Evolutionary conservation across 2,329 filamentous ascomycete species (phyloP).

Genomic region (Colletotrichum gloeosporioides): DNA sequence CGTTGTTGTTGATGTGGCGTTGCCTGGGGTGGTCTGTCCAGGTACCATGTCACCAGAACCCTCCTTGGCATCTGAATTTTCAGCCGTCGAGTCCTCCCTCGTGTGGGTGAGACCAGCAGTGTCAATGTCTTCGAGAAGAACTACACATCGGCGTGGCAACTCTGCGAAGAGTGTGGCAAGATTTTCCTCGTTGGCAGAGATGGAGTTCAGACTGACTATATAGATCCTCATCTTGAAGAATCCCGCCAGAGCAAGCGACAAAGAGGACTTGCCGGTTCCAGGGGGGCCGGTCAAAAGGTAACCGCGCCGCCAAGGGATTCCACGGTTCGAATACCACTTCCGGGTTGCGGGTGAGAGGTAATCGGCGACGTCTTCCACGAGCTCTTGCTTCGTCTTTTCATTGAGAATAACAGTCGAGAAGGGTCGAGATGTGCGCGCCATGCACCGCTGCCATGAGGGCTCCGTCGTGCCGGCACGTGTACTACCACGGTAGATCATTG

Average conservation of each 20-base stretch:
- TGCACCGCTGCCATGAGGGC: slow-evolving; percentile 65
- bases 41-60: slow-evolving; percentile 33
- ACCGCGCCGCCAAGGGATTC: slow-evolving; percentile 84
- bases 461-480: slow-evolving; percentile 45
- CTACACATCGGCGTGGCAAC: slow-evolving; percentile 72
- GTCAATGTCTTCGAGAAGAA: slow-evolving; percentile 80
- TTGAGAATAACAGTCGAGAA: slow-evolving; percentile 71
- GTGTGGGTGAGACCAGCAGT: slow-evolving; percentile 72
- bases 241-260: slow-evolving; percentile 73
- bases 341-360: slow-evolving; percentile 67
- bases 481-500: slow-evolving; percentile 68
- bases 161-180: slow-evolving; percentile 68
- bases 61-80: slow-evolving; percentile 19
- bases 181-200: slow-evolving; percentile 67
- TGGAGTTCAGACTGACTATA: slow-evolving; percentile 71
- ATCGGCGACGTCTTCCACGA: slow-evolving; percentile 66
- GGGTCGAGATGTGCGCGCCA: slow-evolving; percentile 64
- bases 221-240: slow-evolving; percentile 75
- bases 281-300: slow-evolving; percentile 84
- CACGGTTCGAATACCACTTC: slow-evolving; percentile 83
- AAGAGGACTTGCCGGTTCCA: slow-evolving; percentile 79
- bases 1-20: slow-evolving; percentile 22
- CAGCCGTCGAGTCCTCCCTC: slow-evolving; percentile 38
- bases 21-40: slow-evolving; percentile 36
- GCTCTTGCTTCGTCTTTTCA: slow-evolving; percentile 62